Percentiles rank a stretch among this genome's conserved stretches.
Conservation (phyloP, 2,329 filamentous ascomycete genomes). For the Decorospora gaudefroyi region DNA sequence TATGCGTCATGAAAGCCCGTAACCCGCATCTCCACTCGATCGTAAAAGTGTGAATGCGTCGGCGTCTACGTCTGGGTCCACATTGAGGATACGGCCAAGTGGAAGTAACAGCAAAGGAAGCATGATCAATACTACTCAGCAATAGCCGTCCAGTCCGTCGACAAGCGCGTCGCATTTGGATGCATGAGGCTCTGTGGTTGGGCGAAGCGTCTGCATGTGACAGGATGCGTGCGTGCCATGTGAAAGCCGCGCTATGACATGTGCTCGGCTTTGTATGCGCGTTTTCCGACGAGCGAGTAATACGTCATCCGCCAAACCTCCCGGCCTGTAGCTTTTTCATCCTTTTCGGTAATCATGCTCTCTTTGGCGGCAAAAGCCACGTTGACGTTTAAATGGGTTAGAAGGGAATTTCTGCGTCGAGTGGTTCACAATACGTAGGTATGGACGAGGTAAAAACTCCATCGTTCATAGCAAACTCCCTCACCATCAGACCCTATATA, state of each 20-base stretch:
- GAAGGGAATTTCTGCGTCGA: too few relatives aligned
- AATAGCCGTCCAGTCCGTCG: slow-evolving; percentile 17
- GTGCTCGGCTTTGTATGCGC: slow-evolving; percentile 18
- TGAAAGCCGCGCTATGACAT: slow-evolving; percentile 27
- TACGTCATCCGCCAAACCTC: slow-evolving; percentile 2
- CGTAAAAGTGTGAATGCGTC: slow-evolving; percentile 2
- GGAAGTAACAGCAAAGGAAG: background rate
- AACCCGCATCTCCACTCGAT: slow-evolving; percentile 3
- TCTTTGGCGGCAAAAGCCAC: too few relatives aligned
- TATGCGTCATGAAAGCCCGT: slow-evolving; percentile 26
- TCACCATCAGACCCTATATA: background rate
- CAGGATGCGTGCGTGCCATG: slow-evolving; percentile 24
- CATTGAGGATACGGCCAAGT: slow-evolving; percentile 8
- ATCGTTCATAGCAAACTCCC: too few relatives aligned
- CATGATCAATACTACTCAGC: slow-evolving; percentile 18
- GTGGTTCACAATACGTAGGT: too few relatives aligned
- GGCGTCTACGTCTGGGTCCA: background rate
- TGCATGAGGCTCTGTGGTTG: slow-evolving; percentile 23
- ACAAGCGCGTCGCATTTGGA: slow-evolving; percentile 24
- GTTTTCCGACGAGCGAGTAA: slow-evolving; percentile 3
- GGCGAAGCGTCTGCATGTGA: slow-evolving; percentile 29
- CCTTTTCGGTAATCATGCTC: slow-evolving; percentile 8
- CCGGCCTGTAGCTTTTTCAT: background rate
- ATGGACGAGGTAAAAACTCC: too few relatives aligned
- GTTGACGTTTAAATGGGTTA: too few relatives aligned